These are phyloP conservation scores for Tothia fuscella DNA, from an alignment of 2,329 filamentous ascomycete genomes.

Conservation along the genomic window DNA sequence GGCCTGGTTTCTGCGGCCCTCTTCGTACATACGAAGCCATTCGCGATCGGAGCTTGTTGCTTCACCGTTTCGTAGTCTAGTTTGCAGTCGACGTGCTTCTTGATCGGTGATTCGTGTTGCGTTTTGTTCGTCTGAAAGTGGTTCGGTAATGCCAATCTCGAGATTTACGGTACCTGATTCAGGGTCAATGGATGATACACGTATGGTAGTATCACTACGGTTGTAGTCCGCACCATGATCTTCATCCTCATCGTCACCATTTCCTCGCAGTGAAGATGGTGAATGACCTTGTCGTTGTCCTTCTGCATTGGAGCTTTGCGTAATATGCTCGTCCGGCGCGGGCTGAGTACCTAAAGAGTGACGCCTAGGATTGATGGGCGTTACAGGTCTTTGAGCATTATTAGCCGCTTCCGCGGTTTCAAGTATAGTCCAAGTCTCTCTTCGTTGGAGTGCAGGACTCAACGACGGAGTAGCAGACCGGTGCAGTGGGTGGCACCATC, in stretches of 20 bases:
- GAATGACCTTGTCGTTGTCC: background rate
- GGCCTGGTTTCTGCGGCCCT: no score
- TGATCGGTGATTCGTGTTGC: background rate
- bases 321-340: no score
- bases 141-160: slow-evolving; percentile 5
- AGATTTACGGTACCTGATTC: slow-evolving; percentile 7
- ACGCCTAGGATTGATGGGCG: no score
- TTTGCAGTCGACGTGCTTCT: background rate
- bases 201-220: slow-evolving; percentile 2
- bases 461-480: background rate
- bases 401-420: background rate
- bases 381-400: background rate
- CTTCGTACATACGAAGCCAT: no score
- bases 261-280: background rate
- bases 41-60: no score
- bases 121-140: background rate
- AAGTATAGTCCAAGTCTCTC: slow-evolving; percentile 6
- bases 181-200: slow-evolving; percentile 5
- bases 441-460: background rate
- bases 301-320: no score
- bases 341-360: no score
- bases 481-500: slow-evolving; percentile 1
- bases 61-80: no score
- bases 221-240: background rate
- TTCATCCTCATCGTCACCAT: background rate